Conservation (phyloP, 306 rosid genomes). For the Vigna reflexopilosa region DNA sequence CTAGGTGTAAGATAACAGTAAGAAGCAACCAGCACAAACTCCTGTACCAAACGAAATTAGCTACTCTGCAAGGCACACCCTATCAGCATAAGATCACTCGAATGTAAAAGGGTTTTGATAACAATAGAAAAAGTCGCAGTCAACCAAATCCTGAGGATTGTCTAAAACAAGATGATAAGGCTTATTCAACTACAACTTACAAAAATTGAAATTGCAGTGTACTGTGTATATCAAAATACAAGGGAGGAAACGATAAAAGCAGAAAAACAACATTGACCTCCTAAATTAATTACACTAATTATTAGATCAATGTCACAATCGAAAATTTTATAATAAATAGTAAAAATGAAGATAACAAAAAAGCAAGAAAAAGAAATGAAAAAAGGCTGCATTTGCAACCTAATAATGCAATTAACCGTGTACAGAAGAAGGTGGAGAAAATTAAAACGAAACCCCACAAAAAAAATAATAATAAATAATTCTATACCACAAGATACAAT, state of each 20-base stretch:
- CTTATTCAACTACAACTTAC: constrained; percentile 17
- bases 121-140: not conserved
- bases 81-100: constrained; percentile 35
- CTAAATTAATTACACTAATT: constrained; percentile 42
- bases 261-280: constrained; percentile 43
- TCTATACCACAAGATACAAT: constrained; percentile 76
- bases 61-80: constrained; percentile 1
- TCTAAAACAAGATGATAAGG: constrained; percentile 12
- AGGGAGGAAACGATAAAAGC: constrained; percentile 16
- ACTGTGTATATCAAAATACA: constrained; percentile 24
- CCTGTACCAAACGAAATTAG: constrained; percentile 50
- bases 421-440: constrained; percentile 53
- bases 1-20: constrained; percentile 58
- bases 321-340: constrained; percentile 38
- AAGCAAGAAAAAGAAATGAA: constrained; percentile 24
- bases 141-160: not conserved
- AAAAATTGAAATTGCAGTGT: constrained; percentile 14
- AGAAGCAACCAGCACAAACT: constrained; percentile 71
- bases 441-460: constrained; percentile 56
- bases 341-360: constrained; percentile 29
- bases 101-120: constrained; percentile 18
- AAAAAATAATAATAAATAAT: constrained; percentile 50
- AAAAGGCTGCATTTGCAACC: constrained; percentile 67
- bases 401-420: constrained; percentile 60
- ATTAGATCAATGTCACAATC: constrained; percentile 49